Evolutionary conservation across 148 eudicot genomes (phyloP).

Genomic region (Dysphania ambrosioides): DNA sequence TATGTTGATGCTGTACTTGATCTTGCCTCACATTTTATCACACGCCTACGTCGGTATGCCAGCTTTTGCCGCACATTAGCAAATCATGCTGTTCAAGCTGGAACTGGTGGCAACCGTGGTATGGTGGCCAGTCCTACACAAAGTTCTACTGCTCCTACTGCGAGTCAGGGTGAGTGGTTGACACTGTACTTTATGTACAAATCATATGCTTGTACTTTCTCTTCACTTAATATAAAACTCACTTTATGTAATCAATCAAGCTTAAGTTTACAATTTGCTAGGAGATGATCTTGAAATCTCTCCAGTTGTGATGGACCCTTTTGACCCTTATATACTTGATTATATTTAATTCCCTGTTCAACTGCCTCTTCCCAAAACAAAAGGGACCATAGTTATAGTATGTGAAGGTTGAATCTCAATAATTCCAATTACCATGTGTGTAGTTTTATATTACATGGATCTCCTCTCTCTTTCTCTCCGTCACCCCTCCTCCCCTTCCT

Average conservation of each 20-base stretch:
- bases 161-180: slow-evolving; percentile 67
- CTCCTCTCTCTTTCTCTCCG: too few relatives aligned
- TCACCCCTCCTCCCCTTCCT: too few relatives aligned
- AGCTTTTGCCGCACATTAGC: slow-evolving; percentile 98
- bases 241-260: background rate
- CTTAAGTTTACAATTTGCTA: background rate
- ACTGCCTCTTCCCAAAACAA: too few relatives aligned
- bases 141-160: slow-evolving; percentile 64
- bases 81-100: slow-evolving; percentile 85
- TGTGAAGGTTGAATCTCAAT: too few relatives aligned
- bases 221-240: background rate
- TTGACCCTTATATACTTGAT: too few relatives aligned
- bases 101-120: slow-evolving; percentile 76
- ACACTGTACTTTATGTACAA: background rate
- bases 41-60: slow-evolving; percentile 95
- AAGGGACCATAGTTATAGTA: too few relatives aligned
- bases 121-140: slow-evolving; percentile 94
- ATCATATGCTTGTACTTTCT: too few relatives aligned
- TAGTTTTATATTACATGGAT: too few relatives aligned
- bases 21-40: slow-evolving; percentile 95
- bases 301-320: background rate
- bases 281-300: background rate
- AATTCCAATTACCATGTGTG: too few relatives aligned
- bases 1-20: slow-evolving; percentile 97
- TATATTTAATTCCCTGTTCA: too few relatives aligned